A percentile compares a stretch with the other conserved stretches of the same genome.
phyloP scores from a whole-genome alignment of 2,329 filamentous ascomycete species.

The Aureobasidium mangrovei region DNA sequence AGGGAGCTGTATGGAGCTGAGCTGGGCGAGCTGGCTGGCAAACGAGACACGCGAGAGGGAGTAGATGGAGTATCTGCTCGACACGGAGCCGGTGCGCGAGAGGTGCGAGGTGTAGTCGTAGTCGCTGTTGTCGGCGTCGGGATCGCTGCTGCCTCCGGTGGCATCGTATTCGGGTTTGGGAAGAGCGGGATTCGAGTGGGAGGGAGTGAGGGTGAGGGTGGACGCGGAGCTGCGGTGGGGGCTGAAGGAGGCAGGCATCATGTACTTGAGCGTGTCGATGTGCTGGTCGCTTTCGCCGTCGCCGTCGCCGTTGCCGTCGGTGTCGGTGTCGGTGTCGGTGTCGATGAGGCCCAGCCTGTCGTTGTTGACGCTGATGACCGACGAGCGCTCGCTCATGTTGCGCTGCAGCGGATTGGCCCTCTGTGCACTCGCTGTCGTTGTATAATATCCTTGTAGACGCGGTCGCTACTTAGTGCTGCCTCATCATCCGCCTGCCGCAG shows the following conservation, averaged over 20 bases:
- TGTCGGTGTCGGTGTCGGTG: constrained; percentile 40
- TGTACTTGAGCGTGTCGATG: constrained; percentile 66
- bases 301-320: constrained; percentile 22
- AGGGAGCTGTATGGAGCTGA: constrained; percentile 83
- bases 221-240: constrained; percentile 21
- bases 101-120: background rate
- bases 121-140: constrained; percentile 35
- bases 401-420: no score
- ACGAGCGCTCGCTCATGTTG: constrained; percentile 35
- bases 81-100: constrained; percentile 55
- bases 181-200: constrained; percentile 17
- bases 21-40: constrained; percentile 81
- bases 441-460: background rate
- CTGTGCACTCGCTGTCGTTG: background rate
- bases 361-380: constrained; percentile 42
- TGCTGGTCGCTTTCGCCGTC: constrained; percentile 24
- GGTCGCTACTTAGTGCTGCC: constrained; percentile 9
- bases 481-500: background rate
- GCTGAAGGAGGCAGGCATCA: constrained; percentile 46
- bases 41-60: constrained; percentile 89
- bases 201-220: background rate
- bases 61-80: constrained; percentile 78
- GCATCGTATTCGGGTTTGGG: constrained; percentile 21
- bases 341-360: constrained; percentile 45
- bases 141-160: constrained; percentile 37